Evolutionary conservation across 2,329 filamentous ascomycete species (phyloP).

Genomic region (Fusarium falciforme): DNA sequence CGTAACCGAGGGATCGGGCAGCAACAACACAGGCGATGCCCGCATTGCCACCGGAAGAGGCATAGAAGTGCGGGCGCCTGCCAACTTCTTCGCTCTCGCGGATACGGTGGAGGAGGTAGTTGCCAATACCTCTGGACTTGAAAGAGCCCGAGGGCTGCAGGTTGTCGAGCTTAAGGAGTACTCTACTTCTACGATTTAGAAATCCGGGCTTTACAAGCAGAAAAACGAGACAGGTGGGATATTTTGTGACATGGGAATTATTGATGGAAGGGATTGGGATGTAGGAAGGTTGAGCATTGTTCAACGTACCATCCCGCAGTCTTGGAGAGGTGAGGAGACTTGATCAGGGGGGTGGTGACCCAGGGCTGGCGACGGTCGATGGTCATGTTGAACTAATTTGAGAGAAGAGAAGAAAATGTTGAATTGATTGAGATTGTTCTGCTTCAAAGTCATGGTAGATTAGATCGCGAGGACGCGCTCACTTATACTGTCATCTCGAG

Average conservation of each 20-base stretch:
- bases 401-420: background rate
- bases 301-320: slow-evolving; percentile 72
- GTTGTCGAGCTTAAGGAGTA: slow-evolving; percentile 86
- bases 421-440: background rate
- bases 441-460: background rate
- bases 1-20: slow-evolving; percentile 68
- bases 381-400: slow-evolving; percentile 18
- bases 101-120: slow-evolving; percentile 69
- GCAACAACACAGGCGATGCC: slow-evolving; percentile 83
- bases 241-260: background rate
- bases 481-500: background rate
- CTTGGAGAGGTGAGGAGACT: slow-evolving; percentile 63
- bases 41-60: slow-evolving; percentile 81
- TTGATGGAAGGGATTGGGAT: background rate
- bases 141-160: slow-evolving; percentile 86
- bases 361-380: slow-evolving; percentile 31
- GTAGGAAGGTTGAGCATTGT: background rate
- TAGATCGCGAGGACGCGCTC: background rate
- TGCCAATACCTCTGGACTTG: slow-evolving; percentile 82
- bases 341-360: slow-evolving; percentile 32
- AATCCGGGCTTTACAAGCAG: slow-evolving; percentile 9
- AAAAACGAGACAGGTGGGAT: background rate
- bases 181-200: slow-evolving; percentile 62
- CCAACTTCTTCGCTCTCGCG: slow-evolving; percentile 31
- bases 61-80: slow-evolving; percentile 71